Conservation (phyloP, 2,329 filamentous ascomycete species). For the Trichoderma aggressivum region DNA sequence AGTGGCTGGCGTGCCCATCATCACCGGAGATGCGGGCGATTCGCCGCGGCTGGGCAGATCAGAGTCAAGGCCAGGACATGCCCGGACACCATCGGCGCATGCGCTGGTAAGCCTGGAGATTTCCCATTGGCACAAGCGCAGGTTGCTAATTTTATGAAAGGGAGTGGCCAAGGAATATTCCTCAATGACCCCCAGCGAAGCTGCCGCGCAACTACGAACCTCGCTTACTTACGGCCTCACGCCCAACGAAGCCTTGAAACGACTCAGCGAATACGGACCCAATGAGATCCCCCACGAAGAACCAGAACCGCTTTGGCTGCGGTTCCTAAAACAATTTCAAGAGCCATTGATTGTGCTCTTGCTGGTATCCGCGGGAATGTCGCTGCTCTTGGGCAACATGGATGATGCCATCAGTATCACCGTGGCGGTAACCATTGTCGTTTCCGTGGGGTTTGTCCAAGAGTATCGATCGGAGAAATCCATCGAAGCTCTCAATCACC, state of each 20-base stretch:
- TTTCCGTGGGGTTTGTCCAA: constrained; percentile 92
- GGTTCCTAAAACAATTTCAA: constrained; percentile 94
- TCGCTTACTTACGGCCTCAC: constrained; percentile 81
- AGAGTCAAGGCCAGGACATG: constrained; percentile 35
- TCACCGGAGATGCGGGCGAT: constrained; percentile 30
- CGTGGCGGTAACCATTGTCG: constrained; percentile 93
- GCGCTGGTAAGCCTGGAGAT: constrained; percentile 45
- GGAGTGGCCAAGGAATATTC: constrained; percentile 59
- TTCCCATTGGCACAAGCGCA: neutral
- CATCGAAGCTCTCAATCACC: constrained; percentile 85
- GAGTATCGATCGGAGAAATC: constrained; percentile 98
- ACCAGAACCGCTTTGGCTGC: constrained; percentile 89
- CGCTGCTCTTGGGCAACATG: constrained; percentile 84
- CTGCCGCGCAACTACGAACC: constrained; percentile 72
- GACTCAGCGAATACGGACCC: constrained; percentile 76
- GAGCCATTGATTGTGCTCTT: constrained; percentile 93
- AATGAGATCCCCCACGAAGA: constrained; percentile 95
- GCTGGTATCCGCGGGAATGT: constrained; percentile 81
- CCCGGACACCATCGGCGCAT: constrained; percentile 52
- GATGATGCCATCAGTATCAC: constrained; percentile 96
- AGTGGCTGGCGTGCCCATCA: constrained; percentile 34
- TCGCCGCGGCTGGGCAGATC: constrained; percentile 27
- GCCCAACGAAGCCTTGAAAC: constrained; percentile 73
- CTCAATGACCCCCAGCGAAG: constrained; percentile 71
- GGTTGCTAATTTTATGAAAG: constrained; percentile 33